phyloP scores from a whole-genome alignment of 305 asterid species.

The Plantago coronopus region DNA sequence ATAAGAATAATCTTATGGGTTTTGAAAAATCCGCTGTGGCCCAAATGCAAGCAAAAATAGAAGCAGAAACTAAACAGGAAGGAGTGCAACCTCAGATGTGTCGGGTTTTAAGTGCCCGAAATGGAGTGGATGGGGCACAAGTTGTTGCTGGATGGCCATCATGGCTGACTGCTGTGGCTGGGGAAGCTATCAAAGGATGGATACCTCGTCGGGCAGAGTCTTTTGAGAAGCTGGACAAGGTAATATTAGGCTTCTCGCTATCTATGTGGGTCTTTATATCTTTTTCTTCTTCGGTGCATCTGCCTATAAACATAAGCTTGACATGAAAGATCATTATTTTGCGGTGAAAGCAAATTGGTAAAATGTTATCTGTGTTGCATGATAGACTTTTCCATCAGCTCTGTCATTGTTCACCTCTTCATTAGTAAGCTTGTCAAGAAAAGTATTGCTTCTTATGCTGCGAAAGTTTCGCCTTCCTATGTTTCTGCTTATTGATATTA shows the following conservation, averaged over 20 bases:
- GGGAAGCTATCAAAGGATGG: slow-evolving; percentile 95
- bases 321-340: background rate
- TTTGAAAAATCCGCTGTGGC: slow-evolving; percentile 37
- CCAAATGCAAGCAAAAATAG: slow-evolving; percentile 28
- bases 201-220: slow-evolving; percentile 77
- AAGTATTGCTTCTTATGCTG: background rate
- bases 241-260: slow-evolving; percentile 12
- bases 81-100: slow-evolving; percentile 55
- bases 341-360: background rate
- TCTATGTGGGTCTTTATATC: background rate
- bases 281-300: slow-evolving; percentile 1
- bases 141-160: slow-evolving; percentile 90
- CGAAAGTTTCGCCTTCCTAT: background rate
- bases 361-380: background rate
- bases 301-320: background rate
- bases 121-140: slow-evolving; percentile 77
- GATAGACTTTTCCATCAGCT: background rate
- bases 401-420: background rate
- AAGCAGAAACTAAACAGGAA: slow-evolving; percentile 25
- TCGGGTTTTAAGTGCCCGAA: slow-evolving; percentile 48
- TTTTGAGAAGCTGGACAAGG: slow-evolving; percentile 85
- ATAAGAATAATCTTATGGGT: slow-evolving; percentile 35
- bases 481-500: background rate
- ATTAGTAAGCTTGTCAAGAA: background rate
- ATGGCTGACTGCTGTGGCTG: slow-evolving; percentile 79